Evolutionary conservation across 108 stramenopile species (phyloP), one percentile per base, ranked within the genome.

Genomic region (Aurantiochytrium sp.): DNA sequence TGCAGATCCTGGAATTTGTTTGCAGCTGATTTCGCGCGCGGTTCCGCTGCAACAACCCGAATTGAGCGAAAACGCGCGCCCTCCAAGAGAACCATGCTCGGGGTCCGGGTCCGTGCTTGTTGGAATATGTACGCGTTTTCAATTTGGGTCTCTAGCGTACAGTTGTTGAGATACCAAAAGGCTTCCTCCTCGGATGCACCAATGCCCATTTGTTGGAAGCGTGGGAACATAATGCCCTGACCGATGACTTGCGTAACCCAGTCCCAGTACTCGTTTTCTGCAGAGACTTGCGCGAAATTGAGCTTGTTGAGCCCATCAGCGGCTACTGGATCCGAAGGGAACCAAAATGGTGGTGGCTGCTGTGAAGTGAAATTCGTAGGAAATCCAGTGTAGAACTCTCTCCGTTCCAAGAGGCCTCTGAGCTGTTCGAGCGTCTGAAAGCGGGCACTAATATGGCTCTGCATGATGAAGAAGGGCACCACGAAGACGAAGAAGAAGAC

Each of bases 401-500:
- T n/a, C 18, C 51, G 19, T 23, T 83, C 76, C 6, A 83, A 45
- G 51, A 28, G n/a, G 51, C 49, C 49, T 6, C 76, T 10, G 23
- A 83, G 51, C 16, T 53, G n/a, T 23, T 83, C 49, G 76, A 83
- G 76, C 51, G 51, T 53, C 76, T 83, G 76, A 35, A 53, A 83
- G n/a, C 76, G 19, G 16, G 76, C 49, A 12, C 44, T 12, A 0
- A 35, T 53, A 1, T 83, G 45, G 45, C 49, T 45, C 51, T 83
- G 76, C 76, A 83, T 25, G 49, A 53, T 35, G 76, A 83, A 53
- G 76, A 83, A 83, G n/a, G 76, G 76, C 76, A 83, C 51, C 2
- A 83, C 51, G 49, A 83, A 6, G n/a, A 53, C 49, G 49, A 47
- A 83, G 51, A 83, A 83, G 49, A 83, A 83, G 16, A 83, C 10